These are phyloP conservation scores for Mortierella hygrophila DNA, from an alignment of 192 early-diverging fungal species.

Conservation along the genomic window DNA sequence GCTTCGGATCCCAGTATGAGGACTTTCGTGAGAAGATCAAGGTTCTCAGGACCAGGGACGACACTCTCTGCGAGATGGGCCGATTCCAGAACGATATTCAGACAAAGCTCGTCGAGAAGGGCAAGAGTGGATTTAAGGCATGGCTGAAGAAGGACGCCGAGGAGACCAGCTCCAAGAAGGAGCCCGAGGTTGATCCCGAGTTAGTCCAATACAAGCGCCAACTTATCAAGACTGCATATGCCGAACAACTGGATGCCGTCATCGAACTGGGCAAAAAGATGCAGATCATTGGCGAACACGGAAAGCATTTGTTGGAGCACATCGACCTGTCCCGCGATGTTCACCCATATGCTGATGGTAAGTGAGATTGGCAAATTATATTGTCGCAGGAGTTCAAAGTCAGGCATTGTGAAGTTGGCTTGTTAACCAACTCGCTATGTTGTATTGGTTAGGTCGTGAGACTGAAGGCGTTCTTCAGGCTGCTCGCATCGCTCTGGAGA, in stretches of 20 bases:
- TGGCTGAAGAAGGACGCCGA: conserved; percentile 40
- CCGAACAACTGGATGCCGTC: conserved; percentile 44
- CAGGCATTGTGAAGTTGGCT: too few relatives aligned
- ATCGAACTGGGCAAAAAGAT: conserved; percentile 56
- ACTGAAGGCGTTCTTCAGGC: conserved; percentile 45
- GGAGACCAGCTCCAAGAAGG: conserved; percentile 18
- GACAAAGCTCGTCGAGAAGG: conserved; percentile 27
- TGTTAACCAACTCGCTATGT: not conserved
- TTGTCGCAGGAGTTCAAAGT: not conserved
- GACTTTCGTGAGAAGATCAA: conserved; percentile 50
- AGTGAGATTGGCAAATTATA: not conserved
- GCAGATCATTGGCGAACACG: conserved; percentile 59
- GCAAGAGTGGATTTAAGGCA: conserved; percentile 29
- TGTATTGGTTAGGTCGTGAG: conserved; percentile 8
- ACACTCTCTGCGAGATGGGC: conserved; percentile 46
- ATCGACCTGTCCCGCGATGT: conserved; percentile 21
- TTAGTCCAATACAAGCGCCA: conserved; percentile 52
- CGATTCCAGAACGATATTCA: conserved; percentile 35
- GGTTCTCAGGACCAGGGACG: conserved; percentile 41
- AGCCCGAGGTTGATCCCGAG: not conserved
- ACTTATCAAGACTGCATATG: conserved; percentile 53
- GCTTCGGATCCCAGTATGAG: conserved; percentile 46
- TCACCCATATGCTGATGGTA: conserved; percentile 21
- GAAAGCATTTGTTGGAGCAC: conserved; percentile 38
- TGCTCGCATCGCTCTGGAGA: conserved; percentile 46